These are phyloP conservation scores for Penicillium sp. DNA, from an alignment of 2,329 filamentous ascomycete genomes.

Conservation along the genomic window DNA sequence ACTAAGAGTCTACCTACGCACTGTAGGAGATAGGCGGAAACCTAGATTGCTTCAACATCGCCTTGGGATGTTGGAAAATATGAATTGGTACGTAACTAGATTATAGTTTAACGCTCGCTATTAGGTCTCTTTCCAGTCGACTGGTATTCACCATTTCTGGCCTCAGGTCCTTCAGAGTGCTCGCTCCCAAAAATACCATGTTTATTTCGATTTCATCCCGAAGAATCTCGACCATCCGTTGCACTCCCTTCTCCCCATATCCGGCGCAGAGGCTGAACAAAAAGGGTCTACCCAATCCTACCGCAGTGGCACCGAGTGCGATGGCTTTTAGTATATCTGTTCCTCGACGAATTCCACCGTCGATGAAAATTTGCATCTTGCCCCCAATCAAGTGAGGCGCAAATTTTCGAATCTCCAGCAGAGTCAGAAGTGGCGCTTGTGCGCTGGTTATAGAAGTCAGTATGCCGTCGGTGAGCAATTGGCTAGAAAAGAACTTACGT, in stretches of 20 bases:
- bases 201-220: constrained; percentile 37
- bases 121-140: constrained; percentile 33
- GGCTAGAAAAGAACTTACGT: constrained; percentile 22
- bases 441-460: constrained; percentile 13
- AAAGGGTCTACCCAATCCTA: constrained; percentile 62
- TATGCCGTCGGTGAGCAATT: not conserved
- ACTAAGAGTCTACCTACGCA: too few species aligned
- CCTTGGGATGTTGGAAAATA: too few species aligned
- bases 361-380: constrained; percentile 61
- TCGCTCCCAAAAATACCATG: constrained; percentile 37
- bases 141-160: constrained; percentile 34
- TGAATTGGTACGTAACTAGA: not conserved
- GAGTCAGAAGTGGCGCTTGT: constrained; percentile 54
- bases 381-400: constrained; percentile 59
- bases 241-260: constrained; percentile 61
- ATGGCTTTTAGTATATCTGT: constrained; percentile 67
- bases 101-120: constrained; percentile 32
- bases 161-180: constrained; percentile 26
- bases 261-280: constrained; percentile 55
- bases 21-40: too few species aligned
- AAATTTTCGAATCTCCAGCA: constrained; percentile 63
- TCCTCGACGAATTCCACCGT: constrained; percentile 64
- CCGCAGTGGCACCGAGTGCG: constrained; percentile 63
- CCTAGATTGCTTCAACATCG: too few species aligned
- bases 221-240: constrained; percentile 38